Evolutionary conservation across 176 grass and related monocot species (phyloP), one percentile per base, ranked within the genome.

Genomic region (Metroxylon sagu): DNA sequence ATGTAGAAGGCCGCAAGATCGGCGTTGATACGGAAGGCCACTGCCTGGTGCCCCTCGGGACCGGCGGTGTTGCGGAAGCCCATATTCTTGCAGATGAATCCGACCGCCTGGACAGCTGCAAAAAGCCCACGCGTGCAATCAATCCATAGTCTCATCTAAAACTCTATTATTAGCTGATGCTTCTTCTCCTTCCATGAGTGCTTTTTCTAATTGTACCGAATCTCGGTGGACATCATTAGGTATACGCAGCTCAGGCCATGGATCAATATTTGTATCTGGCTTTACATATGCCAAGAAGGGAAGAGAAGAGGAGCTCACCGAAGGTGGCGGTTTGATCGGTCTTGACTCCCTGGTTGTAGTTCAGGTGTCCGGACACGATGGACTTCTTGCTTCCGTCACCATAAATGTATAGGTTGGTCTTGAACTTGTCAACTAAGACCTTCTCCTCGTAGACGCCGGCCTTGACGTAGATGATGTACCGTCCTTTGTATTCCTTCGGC

Each of bases 391-490:
- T 19, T 0, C 29, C 39, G 29, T n/a, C 28, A n/a, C 93, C 93
- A 53, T 98, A 98, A 81, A 98, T 98, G 76, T 74, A 85, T 48
- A 98, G 16, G 75, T 92, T 91, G 39, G 25, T 18, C 66, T 57
- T 53, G 4, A 73, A 21, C 70, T 83, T 88, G 27, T 29, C 25
- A 25, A 98, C 30, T 25, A 83, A 56, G 15, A 92, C 81, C 56
- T 80, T 77, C 79, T 97, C 93, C 14, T 92, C 67, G 71, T 97
- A 97, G 16, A 70, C 26, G n/a, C 93, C 93, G 23, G 81, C 76
- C 87, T 97, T 97, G 14, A 97, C 87, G 67, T 88, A 88, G 78
- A 97, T 97, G 65, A 83, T 81, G 68, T 78, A 92, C 19, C 93
- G 79, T 0, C 65, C 70, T 1, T 52, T 14, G 25, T 49, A 57